phyloP scores from a whole-genome alignment of 495 filamentous ascomycete species.

The Penicillium robsamsonii region DNA sequence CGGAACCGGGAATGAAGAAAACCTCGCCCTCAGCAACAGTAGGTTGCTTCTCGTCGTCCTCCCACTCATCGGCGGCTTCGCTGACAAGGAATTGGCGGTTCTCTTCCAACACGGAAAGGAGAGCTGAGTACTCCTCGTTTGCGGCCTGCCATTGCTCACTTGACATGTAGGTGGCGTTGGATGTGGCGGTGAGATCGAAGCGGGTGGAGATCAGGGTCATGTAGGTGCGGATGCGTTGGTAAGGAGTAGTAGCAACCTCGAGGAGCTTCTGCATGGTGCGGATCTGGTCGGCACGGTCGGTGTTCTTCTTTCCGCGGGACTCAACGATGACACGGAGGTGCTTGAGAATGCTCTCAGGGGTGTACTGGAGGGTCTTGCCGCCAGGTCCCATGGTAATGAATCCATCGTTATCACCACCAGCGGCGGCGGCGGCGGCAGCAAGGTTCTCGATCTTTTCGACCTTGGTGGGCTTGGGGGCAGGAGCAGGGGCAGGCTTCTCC shows the following conservation, averaged over 20 bases:
- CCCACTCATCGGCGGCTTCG: slow-evolving; percentile 95
- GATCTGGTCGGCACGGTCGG: slow-evolving; percentile 91
- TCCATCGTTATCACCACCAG: slow-evolving; percentile 73
- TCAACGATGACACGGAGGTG: slow-evolving; percentile 90
- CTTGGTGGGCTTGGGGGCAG: slow-evolving; percentile 39
- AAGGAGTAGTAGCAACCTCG: slow-evolving; percentile 83
- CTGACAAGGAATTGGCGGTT: slow-evolving; percentile 77
- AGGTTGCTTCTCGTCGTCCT: slow-evolving; percentile 94
- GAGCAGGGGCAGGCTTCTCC: slow-evolving; percentile 42
- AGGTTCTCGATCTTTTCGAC: slow-evolving; percentile 44
- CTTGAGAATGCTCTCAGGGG: slow-evolving; percentile 97
- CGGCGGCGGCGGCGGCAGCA: slow-evolving; percentile 36
- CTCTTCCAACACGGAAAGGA: slow-evolving; percentile 76
- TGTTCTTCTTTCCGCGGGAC: slow-evolving; percentile 97
- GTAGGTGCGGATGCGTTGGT: slow-evolving; percentile 92
- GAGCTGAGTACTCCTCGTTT: slow-evolving; percentile 73
- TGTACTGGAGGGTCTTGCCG: slow-evolving; percentile 83
- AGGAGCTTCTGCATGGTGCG: slow-evolving; percentile 93
- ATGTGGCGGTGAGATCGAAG: slow-evolving; percentile 86
- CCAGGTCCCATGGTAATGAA: slow-evolving; percentile 83
- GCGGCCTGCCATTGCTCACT: slow-evolving; percentile 96
- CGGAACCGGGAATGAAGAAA: slow-evolving; percentile 85
- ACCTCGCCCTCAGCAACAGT: slow-evolving; percentile 66
- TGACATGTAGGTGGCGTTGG: slow-evolving; percentile 78
- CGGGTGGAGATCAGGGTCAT: slow-evolving; percentile 89